These are phyloP conservation scores for Trypanosoma avium DNA, from an alignment of 208 protist species.

Conservation along the genomic window DNA sequence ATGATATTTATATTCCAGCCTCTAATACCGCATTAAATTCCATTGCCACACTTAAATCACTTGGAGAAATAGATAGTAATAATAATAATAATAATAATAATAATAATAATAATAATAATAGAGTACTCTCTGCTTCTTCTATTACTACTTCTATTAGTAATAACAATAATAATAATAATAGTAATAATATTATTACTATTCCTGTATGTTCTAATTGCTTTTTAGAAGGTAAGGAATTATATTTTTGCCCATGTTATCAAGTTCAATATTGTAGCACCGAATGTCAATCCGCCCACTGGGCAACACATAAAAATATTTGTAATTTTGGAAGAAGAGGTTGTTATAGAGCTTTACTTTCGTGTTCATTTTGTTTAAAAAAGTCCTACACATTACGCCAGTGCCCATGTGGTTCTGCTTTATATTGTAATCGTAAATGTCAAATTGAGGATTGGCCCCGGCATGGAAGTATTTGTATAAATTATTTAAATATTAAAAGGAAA, in stretches of 20 bases:
- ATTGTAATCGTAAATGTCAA: slow-evolving; percentile 27
- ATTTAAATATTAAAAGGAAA: no score
- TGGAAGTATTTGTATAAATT: not conserved
- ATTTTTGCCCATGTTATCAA: slow-evolving; percentile 35
- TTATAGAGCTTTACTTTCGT: not conserved
- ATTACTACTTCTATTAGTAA: no score
- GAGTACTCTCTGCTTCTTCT: no score
- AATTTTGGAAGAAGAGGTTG: not conserved
- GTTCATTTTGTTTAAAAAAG: slow-evolving; percentile 3
- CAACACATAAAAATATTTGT: slow-evolving; percentile 24
- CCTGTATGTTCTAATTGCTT: not conserved
- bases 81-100: no score
- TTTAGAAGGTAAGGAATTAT: not conserved
- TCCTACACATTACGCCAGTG: slow-evolving; percentile 25
- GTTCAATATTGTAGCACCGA: slow-evolving; percentile 37
- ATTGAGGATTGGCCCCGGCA: slow-evolving; percentile 21
- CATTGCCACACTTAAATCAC: no score
- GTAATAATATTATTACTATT: no score
- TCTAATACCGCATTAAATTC: no score
- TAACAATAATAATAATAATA: no score
- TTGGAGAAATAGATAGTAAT: no score
- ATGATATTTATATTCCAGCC: not conserved
- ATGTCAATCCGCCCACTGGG: slow-evolving; percentile 52
- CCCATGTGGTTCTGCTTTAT: slow-evolving; percentile 27
- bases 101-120: no score